Base-by-base conservation (phyloP, 345 rosid species). In the Rhodamnia argentea region DNA sequence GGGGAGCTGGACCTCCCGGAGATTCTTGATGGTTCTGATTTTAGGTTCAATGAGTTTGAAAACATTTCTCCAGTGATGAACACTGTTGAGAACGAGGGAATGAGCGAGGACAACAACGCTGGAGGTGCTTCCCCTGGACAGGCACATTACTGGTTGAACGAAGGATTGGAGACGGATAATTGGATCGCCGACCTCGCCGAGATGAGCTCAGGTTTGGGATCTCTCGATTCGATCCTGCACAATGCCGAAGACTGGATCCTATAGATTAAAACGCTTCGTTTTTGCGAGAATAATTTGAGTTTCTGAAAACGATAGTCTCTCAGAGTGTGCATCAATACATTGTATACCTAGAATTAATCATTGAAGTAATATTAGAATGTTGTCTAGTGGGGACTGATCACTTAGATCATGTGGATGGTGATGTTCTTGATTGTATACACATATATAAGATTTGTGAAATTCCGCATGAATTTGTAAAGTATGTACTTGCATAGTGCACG, bases 171-270 rank as follows among this genome's bases (percentile, higher is more conserved):
- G 78, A 70, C 8, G 78, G 47, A 70, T 40, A 40, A 32, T 18
- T 70, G 78, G 78, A 37, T 70, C 78, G 1, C 47, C 13, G 13
- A 37, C 47, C 44, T 70, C 47, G 47, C 44, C 18, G 78, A 70
- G 47, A n/a, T 64, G 85, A 87, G 85, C 32, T 78, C 44, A 4
- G 86, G 52, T n/a, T 83, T 87, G 14, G 90, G 84, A 87, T 85
- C 83, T 81, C 62, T 83, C 81, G 57, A 10, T 26, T 76, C 83
- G 52, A 50, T 44, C 47, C 76, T 85, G n/a, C 83, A 60, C 26
- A 75, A 83, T 13, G 37, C 62, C 42, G 88, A 85, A 70, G 78
- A 70, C 37, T 70, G 78, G 78, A 70, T 70, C 78, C 6, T 70
- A 32, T 32, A 70, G 78, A 70, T 40, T 18, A 70, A 37, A 70